Evolutionary conservation across 345 rosid genomes (phyloP).

Genomic region (Linum usitatissimum): DNA sequence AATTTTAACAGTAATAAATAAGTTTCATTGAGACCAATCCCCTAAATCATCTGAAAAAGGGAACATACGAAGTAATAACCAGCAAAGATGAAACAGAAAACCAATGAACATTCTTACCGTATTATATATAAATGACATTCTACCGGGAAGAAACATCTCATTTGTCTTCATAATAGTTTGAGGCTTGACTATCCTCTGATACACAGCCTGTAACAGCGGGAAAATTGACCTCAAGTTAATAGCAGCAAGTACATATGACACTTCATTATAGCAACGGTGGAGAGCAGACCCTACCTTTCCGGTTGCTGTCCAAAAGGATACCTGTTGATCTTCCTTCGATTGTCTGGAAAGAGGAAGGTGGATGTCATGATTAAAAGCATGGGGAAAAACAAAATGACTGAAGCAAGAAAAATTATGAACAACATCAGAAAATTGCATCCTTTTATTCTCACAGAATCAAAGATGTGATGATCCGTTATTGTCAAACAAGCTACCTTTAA

Average conservation of each 20-base stretch:
- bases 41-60: not conserved
- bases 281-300: conserved; percentile 47
- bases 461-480: not conserved
- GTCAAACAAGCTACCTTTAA: not conserved
- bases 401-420: not conserved
- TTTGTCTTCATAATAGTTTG: conserved; percentile 73
- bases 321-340: conserved; percentile 62
- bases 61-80: no score
- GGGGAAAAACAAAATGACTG: not conserved
- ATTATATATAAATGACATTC: conserved; percentile 77
- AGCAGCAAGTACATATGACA: not conserved
- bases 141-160: conserved; percentile 96
- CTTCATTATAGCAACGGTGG: not conserved
- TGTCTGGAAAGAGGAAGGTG: conserved; percentile 24
- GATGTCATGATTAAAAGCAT: not conserved
- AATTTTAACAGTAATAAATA: not conserved
- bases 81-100: not conserved
- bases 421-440: no score
- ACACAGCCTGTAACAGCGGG: conserved; percentile 54
- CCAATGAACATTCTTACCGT: conserved; percentile 33
- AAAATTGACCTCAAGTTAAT: conserved; percentile 8
- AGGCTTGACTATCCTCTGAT: conserved; percentile 88
- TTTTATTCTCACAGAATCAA: not conserved
- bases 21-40: not conserved
- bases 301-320: conserved; percentile 71